Evolutionary conservation across 2,329 filamentous ascomycete species (phyloP), one percentile per base, ranked within the genome.

Genomic region (Ophiostoma australiae): DNA sequence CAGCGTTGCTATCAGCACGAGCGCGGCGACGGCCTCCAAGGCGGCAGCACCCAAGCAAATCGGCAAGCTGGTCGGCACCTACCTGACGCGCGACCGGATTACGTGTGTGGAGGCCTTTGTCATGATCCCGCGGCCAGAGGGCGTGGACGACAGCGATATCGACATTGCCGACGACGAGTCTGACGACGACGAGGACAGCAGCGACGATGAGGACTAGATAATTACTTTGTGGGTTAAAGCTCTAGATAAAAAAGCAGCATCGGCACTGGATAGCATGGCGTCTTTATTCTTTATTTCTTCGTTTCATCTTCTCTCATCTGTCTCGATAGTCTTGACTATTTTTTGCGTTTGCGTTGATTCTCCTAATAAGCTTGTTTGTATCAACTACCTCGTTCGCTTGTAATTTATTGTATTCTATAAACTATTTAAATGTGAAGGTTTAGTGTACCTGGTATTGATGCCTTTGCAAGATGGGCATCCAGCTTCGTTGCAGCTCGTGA

Each of bases 51-150:
- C 76, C 48, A 78, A 76, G 74, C 78, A 80, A 72, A 76, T 91
- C 31, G 93, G 92, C 39, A 85, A 81, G 74, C 78, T 96, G 70
- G 78, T 97, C 65, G 93, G 90, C 20, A 89, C 86, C 41, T 95
- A 95, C 77, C 90, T 94, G 80, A 97, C 94, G 31, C 89, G 90
- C 66, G 94, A 94, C 78, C 85, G 95, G 71, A 93, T 98, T 75
- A 98, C 94, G 52, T 98, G 95, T 78, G 78, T 98, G 76, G 89
- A 88, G 76, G 90, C 90, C 31, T 98, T 97, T 81, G 83, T 92
- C 74, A 96, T 98, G 92, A 86, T 91, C 79, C 86, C 89, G 75
- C 83, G 85, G 67, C 86, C 87, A 20, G 87, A 89, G 58, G 85
- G 85, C 31, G 82, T 84, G 65, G 88, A 88, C 75, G 87, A 85